Evolutionary conservation across 2,329 filamentous ascomycete genomes (phyloP).

Genomic region (Corniculantispora saksenae): DNA sequence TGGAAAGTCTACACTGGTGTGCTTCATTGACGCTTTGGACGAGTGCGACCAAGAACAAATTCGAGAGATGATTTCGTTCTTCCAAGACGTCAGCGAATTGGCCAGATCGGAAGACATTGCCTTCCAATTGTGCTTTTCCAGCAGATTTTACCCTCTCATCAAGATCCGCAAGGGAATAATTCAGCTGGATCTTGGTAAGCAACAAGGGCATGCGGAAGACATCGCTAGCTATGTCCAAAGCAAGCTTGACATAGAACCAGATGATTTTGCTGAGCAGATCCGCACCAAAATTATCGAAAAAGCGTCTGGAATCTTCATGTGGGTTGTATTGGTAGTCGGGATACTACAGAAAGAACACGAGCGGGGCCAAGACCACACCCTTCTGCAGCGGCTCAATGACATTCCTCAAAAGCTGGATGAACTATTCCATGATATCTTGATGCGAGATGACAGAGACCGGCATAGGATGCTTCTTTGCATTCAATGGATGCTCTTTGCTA

Average conservation of each 20-base stretch:
- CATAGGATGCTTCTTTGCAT: conserved; percentile 47
- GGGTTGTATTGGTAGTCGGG: conserved; percentile 41
- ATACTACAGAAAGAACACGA: conserved; percentile 39
- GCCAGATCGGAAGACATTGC: conserved; percentile 12
- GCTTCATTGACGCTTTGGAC: conserved; percentile 48
- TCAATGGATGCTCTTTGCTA: conserved; percentile 54
- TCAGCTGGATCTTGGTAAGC: conserved; percentile 28
- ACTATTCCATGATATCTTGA: conserved; percentile 54
- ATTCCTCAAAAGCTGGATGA: conserved; percentile 44
- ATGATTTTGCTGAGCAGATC: background rate
- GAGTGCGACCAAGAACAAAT: conserved; percentile 47
- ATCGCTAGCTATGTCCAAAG: conserved; percentile 25
- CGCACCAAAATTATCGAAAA: conserved; percentile 34
- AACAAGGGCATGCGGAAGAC: conserved; percentile 29
- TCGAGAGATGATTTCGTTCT: conserved; percentile 42
- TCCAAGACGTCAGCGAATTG: conserved; percentile 37
- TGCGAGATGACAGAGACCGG: conserved; percentile 43
- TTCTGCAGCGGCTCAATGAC: conserved; percentile 32
- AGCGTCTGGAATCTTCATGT: conserved; percentile 47
- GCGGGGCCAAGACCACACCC: conserved; percentile 25
- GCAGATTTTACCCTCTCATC: conserved; percentile 50
- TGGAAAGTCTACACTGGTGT: conserved; percentile 16
- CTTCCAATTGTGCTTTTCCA: conserved; percentile 46
- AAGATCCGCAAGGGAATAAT: conserved; percentile 29
- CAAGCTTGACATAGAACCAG: conserved; percentile 9